phyloP scores from a whole-genome alignment of 1,284 basidiomycete species.

The Microbotryum lychnidis-dioicae region DNA sequence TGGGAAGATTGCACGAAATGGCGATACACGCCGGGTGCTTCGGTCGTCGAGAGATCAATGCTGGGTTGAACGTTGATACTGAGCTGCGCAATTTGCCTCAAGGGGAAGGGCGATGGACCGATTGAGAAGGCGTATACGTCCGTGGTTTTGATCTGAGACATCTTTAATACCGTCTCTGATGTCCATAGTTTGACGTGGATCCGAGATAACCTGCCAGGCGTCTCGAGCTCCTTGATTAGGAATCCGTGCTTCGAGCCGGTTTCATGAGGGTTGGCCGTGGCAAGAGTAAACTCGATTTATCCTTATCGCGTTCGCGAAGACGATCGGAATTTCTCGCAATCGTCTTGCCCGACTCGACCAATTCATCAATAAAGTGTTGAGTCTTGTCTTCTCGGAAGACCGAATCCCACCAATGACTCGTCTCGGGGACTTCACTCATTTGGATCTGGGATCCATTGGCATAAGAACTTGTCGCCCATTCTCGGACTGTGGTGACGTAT shows the following conservation, averaged over 20 bases:
- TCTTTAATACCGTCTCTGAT: background rate
- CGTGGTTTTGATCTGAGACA: background rate
- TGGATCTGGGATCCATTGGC: constrained; percentile 31
- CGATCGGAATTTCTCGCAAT: background rate
- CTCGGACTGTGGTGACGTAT: constrained; percentile 50
- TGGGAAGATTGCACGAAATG: background rate
- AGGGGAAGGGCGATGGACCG: background rate
- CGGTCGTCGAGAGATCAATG: background rate
- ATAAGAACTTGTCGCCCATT: constrained; percentile 43
- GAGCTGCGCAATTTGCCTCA: background rate
- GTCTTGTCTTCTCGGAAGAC: constrained; percentile 53
- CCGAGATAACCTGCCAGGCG: constrained; percentile 48
- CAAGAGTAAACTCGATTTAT: constrained; percentile 52
- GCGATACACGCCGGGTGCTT: background rate
- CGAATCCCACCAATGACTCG: constrained; percentile 61
- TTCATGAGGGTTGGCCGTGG: constrained; percentile 56
- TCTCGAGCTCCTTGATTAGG: constrained; percentile 49
- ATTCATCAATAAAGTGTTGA: constrained; percentile 49
- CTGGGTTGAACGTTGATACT: background rate
- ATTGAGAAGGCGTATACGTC: constrained; percentile 3
- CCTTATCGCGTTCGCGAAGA: constrained; percentile 13
- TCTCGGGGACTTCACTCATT: constrained; percentile 56
- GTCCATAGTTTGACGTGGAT: constrained; percentile 21
- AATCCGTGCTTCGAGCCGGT: constrained; percentile 60
- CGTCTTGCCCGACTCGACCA: constrained; percentile 31